Conservation (phyloP, 192 early-diverging fungal species). For the Linderina pennispora region DNA sequence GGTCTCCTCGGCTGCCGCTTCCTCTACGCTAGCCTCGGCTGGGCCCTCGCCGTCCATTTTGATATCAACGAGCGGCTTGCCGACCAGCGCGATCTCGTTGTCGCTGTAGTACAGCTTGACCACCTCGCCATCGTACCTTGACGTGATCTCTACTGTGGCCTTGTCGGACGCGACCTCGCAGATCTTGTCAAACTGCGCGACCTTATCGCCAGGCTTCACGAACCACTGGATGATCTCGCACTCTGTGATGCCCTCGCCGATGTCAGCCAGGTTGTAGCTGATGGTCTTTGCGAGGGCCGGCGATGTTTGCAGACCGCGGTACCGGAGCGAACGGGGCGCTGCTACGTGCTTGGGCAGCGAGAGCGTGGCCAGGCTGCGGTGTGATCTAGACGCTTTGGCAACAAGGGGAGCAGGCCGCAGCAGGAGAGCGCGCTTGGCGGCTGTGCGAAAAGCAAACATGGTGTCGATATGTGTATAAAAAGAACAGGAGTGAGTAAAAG, state of each 20-base stretch:
- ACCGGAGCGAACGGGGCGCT: not conserved
- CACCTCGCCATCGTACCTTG: conserved; percentile 84
- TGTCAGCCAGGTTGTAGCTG: conserved; percentile 89
- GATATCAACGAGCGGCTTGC: conserved; percentile 83
- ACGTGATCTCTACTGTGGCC: conserved; percentile 98
- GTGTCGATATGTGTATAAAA: no score
- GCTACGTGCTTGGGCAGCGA: no score
- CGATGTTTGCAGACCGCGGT: conserved; percentile 50
- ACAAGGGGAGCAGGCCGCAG: not conserved
- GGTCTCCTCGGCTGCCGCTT: not conserved
- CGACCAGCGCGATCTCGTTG: conserved; percentile 90
- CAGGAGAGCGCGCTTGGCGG: not conserved
- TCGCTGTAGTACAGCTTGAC: conserved; percentile 72
- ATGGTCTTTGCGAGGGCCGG: conserved; percentile 37
- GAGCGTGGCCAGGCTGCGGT: no score
- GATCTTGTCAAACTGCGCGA: conserved; percentile 90
- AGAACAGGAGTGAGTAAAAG: no score
- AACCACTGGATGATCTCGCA: conserved; percentile 99
- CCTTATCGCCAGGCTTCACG: conserved; percentile 83
- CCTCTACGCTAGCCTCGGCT: not conserved
- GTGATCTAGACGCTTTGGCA: not conserved
- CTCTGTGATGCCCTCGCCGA: conserved; percentile 98
- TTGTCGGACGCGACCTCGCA: conserved; percentile 99
- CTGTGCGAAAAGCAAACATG: not conserved
- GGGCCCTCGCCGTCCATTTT: conserved; percentile 42